Percentiles rank a stretch among this genome's conserved stretches.
These are phyloP conservation scores for Colletotrichum orchidophilum DNA, from an alignment of 2,329 filamentous ascomycete genomes.

Conservation along the genomic window DNA sequence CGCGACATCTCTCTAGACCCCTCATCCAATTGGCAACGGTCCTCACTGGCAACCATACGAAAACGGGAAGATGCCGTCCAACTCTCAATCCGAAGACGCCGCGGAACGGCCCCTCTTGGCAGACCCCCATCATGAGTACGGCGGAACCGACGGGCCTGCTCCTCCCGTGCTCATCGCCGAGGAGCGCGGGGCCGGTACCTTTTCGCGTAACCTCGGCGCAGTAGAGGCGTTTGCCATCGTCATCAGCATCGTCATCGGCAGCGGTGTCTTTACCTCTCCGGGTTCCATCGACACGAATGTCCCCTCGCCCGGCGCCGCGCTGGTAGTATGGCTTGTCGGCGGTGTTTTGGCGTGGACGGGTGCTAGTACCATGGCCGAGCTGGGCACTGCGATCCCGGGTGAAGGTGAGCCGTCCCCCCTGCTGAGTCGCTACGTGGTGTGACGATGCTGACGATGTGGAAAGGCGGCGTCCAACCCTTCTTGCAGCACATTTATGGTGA, in stretches of 20 bases:
- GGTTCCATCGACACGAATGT: conserved; percentile 71
- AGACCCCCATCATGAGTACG: conserved; percentile 23
- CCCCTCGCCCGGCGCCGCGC: conserved; percentile 65
- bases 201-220: conserved; percentile 56
- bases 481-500: conserved; percentile 70
- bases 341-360: conserved; percentile 72
- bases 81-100: conserved; percentile 6
- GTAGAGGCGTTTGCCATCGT: conserved; percentile 66
- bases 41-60: not conserved
- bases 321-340: conserved; percentile 69
- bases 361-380: conserved; percentile 68
- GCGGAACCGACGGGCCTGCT: conserved; percentile 11
- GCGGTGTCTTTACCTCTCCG: conserved; percentile 72
- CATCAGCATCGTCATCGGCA: conserved; percentile 71
- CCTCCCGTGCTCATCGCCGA: conserved; percentile 17
- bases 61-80: conserved; percentile 11
- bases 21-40: conserved; percentile 5
- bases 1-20: conserved; percentile 1
- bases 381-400: conserved; percentile 70
- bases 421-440: conserved; percentile 13
- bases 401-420: conserved; percentile 54
- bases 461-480: conserved; percentile 70
- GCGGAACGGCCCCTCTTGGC: conserved; percentile 24
- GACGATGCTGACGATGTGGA: not conserved
- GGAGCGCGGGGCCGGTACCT: conserved; percentile 39